Evolutionary conservation across 2,329 filamentous ascomycete species (phyloP).

Genomic region (Emmonsia crescens): DNA sequence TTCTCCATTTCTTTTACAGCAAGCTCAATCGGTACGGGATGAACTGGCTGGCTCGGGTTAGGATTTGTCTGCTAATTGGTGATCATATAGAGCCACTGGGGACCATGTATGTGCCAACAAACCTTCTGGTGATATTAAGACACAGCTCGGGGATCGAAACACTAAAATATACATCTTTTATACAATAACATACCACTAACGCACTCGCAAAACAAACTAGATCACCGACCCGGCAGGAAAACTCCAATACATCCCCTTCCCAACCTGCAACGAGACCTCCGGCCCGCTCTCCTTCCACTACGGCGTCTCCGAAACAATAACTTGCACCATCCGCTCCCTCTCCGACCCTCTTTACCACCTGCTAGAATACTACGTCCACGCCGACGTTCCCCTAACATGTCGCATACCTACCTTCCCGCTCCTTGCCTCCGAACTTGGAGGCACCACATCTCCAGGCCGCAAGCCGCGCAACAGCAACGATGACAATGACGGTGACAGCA

Average conservation of each 20-base stretch:
- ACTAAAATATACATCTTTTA: not conserved
- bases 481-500: constrained; percentile 33
- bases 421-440: constrained; percentile 12
- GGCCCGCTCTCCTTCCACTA: constrained; percentile 76
- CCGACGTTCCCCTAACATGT: constrained; percentile 84
- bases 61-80: not conserved
- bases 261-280: constrained; percentile 76
- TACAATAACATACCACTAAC: constrained; percentile 7
- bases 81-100: constrained; percentile 59
- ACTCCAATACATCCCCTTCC: constrained; percentile 86
- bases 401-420: constrained; percentile 72
- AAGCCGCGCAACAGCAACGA: constrained; percentile 24
- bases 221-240: constrained; percentile 56
- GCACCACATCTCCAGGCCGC: constrained; percentile 1
- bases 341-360: constrained; percentile 46
- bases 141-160: not conserved
- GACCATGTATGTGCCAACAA: constrained; percentile 49
- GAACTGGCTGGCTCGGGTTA: not conserved
- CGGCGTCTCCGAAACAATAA: constrained; percentile 56
- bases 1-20: not conserved
- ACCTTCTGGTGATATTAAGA: too few species aligned
- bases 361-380: constrained; percentile 86
- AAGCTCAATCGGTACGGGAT: not conserved
- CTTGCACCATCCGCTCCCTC: constrained; percentile 41
- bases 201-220: constrained; percentile 1